A percentile compares a stretch with the other conserved stretches of the same genome.
Evolutionary conservation across 1,284 basidiomycete species (phyloP).

Genomic region (Ceratobasidium sp.): DNA sequence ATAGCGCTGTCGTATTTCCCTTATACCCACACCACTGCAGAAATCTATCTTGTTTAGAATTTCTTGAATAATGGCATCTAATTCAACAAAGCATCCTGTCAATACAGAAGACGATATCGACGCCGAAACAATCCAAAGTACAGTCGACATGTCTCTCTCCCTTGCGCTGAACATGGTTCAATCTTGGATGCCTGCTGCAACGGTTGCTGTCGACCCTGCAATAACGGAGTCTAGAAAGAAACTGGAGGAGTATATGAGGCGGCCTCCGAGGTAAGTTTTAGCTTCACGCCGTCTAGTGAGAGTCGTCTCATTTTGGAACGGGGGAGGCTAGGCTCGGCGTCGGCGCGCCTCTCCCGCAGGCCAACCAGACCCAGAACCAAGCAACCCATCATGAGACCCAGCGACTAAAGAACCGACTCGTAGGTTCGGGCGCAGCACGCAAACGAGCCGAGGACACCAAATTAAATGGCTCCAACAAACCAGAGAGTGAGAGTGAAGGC

Average conservation of each 20-base stretch:
- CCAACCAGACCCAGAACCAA: neutral
- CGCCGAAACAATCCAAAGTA: constrained; percentile 54
- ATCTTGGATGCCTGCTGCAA: constrained; percentile 67
- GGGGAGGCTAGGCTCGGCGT: constrained; percentile 26
- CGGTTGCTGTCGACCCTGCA: constrained; percentile 44
- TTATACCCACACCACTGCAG: neutral
- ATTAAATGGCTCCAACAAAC: constrained; percentile 12
- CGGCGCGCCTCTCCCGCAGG: constrained; percentile 28
- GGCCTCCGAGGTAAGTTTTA: constrained; percentile 68
- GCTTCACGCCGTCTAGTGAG: neutral
- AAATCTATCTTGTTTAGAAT: constrained; percentile 16
- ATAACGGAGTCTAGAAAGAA: constrained; percentile 59
- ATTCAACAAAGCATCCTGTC: neutral
- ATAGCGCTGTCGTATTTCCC: neutral
- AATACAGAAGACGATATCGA: constrained; percentile 39
- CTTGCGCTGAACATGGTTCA: constrained; percentile 73
- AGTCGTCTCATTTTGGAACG: neutral
- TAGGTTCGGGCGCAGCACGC: constrained; percentile 33
- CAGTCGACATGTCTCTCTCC: constrained; percentile 78
- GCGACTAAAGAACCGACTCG: constrained; percentile 35
- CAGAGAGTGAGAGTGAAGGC: neutral
- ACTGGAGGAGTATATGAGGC: constrained; percentile 70
- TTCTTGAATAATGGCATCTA: constrained; percentile 15
- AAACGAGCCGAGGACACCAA: constrained; percentile 24
- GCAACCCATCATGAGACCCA: constrained; percentile 30